phyloP scores from a whole-genome alignment of 2,329 filamentous ascomycete species.

The Cytospora paraplurivora region DNA sequence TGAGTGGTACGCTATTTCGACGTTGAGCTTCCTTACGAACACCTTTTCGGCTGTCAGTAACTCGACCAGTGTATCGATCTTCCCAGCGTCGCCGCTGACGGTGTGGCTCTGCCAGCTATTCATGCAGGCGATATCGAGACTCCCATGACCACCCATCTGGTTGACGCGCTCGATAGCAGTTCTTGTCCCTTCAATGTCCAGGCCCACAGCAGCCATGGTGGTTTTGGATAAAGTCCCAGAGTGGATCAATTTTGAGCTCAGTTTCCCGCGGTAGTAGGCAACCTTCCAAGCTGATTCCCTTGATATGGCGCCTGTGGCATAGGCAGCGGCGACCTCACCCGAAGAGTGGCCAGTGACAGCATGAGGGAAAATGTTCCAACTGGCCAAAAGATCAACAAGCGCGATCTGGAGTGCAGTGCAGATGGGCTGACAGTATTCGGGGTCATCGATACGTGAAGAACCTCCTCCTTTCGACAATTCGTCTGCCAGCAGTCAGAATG shows the following conservation, averaged over 20 bases:
- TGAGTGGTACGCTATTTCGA: conserved; percentile 41
- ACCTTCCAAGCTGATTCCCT: conserved; percentile 29
- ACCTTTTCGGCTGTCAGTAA: conserved; percentile 28
- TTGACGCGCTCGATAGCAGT: conserved; percentile 28
- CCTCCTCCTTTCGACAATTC: conserved; percentile 19
- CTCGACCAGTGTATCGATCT: conserved; percentile 30
- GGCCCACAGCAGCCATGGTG: conserved; percentile 36
- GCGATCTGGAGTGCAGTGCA: conserved; percentile 38
- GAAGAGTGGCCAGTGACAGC: conserved; percentile 40
- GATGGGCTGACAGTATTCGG: conserved; percentile 35
- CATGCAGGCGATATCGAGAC: conserved; percentile 30
- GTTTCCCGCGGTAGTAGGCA: conserved; percentile 34
- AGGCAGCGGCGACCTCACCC: conserved; percentile 41
- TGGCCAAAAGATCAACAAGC: conserved; percentile 36
- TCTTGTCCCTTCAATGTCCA: conserved; percentile 30
- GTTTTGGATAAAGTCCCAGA: conserved; percentile 28
- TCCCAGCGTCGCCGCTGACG: conserved; percentile 33
- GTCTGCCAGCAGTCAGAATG: conserved; percentile 1
- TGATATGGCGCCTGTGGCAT: conserved; percentile 34
- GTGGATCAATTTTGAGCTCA: conserved; percentile 31
- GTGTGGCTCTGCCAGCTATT: conserved; percentile 35
- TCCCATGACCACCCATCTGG: conserved; percentile 23
- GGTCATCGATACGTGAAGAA: conserved; percentile 21
- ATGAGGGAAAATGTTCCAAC: conserved; percentile 32
- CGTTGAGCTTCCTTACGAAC: conserved; percentile 35